Percentiles rank a stretch among this genome's conserved stretches.
Evolutionary conservation across 345 rosid genomes (phyloP).

Genomic region (Litchi chinensis): DNA sequence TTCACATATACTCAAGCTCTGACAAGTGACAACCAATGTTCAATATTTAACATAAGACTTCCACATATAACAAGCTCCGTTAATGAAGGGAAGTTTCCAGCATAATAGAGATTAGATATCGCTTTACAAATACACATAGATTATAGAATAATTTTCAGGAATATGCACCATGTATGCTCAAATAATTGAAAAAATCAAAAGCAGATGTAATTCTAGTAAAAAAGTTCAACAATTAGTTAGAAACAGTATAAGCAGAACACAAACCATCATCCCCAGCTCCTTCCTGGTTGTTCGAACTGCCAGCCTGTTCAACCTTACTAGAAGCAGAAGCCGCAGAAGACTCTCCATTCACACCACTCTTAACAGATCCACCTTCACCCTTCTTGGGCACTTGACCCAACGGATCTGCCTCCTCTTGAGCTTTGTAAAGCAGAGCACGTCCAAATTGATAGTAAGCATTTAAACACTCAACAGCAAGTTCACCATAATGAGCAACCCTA

Average conservation of each 20-base stretch:
- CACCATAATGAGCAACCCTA: constrained; percentile 78
- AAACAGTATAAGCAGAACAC: constrained; percentile 18
- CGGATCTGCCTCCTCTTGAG: constrained; percentile 94
- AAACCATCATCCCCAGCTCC: constrained; percentile 47
- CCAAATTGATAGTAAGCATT: constrained; percentile 82
- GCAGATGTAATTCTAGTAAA: neutral
- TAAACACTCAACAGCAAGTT: constrained; percentile 68
- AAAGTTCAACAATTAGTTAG: neutral
- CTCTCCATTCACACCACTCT: constrained; percentile 44
- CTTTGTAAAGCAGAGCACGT: constrained; percentile 74
- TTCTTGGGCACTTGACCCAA: constrained; percentile 72
- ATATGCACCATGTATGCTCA: neutral
- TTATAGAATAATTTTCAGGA: neutral
- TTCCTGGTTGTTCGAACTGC: constrained; percentile 51
- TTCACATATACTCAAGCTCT: neutral
- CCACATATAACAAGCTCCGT: neutral
- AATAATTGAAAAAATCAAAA: neutral
- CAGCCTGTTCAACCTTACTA: constrained; percentile 47
- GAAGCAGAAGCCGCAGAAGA: constrained; percentile 55
- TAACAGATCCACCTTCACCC: constrained; percentile 46
- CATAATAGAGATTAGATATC: neutral
- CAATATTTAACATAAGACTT: neutral
- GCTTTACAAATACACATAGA: neutral
- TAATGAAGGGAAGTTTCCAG: neutral
- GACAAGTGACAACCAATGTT: neutral